These are phyloP conservation scores for Tricladium varicosporioides DNA, from an alignment of 2,329 filamentous ascomycete genomes.

Conservation along the genomic window DNA sequence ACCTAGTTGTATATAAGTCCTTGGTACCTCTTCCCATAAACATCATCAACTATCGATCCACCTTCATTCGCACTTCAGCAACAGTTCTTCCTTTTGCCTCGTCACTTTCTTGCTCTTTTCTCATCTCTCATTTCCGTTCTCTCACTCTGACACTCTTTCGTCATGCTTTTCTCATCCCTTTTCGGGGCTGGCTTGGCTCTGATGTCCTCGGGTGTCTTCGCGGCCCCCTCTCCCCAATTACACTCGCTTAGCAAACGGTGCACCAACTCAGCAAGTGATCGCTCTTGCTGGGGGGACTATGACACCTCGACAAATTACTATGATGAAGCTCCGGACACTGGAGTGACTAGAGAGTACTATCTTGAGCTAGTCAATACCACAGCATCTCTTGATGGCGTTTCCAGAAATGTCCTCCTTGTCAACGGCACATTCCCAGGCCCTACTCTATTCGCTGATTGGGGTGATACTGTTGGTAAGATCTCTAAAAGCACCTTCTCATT, in stretches of 20 bases:
- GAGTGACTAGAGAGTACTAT: slow-evolving; percentile 46
- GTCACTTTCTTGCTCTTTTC: not conserved
- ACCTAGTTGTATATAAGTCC: not conserved
- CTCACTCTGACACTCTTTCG: not conserved
- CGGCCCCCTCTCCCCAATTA: slow-evolving; percentile 13
- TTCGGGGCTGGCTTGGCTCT: slow-evolving; percentile 12
- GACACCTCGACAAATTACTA: slow-evolving; percentile 43
- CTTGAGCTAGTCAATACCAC: slow-evolving; percentile 27
- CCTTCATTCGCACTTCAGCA: not conserved
- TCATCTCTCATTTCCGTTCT: not conserved
- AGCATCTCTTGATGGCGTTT: slow-evolving; percentile 32
- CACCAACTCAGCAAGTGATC: slow-evolving; percentile 22
- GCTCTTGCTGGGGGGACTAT: slow-evolving; percentile 45
- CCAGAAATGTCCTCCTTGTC: slow-evolving; percentile 29
- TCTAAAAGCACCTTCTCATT: too few species aligned
- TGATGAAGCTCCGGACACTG: slow-evolving; percentile 39
- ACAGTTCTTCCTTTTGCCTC: not conserved
- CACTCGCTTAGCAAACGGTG: slow-evolving; percentile 18
- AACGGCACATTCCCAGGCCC: slow-evolving; percentile 35
- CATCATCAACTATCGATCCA: slow-evolving; percentile 3
- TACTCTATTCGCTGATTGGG: slow-evolving; percentile 36
- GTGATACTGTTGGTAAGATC: slow-evolving; percentile 35
- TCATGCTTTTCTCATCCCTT: slow-evolving; percentile 16
- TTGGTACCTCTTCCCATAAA: not conserved
- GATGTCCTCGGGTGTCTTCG: slow-evolving; percentile 14